phyloP scores from a whole-genome alignment of 176 grass and related monocot species.

The Aegilops umbellulata region DNA sequence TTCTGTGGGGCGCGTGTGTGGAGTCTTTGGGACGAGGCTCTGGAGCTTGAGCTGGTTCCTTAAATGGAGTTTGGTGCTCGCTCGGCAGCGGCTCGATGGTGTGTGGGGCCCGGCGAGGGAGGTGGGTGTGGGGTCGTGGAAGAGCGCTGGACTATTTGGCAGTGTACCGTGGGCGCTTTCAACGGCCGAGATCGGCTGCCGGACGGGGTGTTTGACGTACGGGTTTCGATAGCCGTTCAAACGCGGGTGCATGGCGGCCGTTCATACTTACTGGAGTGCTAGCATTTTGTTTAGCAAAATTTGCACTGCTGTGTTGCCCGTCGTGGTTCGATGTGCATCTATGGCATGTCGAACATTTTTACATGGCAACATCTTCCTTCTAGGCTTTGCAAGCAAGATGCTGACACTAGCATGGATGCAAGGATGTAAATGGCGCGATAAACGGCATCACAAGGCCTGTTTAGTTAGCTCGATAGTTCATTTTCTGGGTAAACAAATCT shows the following conservation, averaged over 20 bases:
- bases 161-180: neutral
- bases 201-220: slow-evolving; percentile 16
- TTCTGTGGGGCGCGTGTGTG: neutral
- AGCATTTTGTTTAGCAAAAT: neutral
- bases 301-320: neutral
- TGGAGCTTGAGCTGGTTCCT: neutral
- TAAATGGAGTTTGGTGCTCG: slow-evolving; percentile 16
- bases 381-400: no score
- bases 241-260: neutral
- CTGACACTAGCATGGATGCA: no score
- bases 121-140: neutral
- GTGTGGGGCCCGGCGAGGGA: neutral
- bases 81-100: neutral
- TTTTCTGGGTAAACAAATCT: no score
- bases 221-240: slow-evolving; percentile 11
- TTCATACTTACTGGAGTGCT: neutral
- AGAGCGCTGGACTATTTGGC: neutral
- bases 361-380: no score
- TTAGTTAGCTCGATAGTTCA: no score
- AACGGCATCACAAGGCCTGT: no score
- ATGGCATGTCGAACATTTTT: no score
- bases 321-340: no score
- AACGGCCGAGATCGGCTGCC: neutral
- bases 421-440: no score
- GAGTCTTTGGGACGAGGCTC: neutral